Percentiles rank a stretch among this genome's conserved stretches.
Evolutionary conservation across 202 grass and related monocot genomes (phyloP).

Genomic region (Hordeum pubiflorum): DNA sequence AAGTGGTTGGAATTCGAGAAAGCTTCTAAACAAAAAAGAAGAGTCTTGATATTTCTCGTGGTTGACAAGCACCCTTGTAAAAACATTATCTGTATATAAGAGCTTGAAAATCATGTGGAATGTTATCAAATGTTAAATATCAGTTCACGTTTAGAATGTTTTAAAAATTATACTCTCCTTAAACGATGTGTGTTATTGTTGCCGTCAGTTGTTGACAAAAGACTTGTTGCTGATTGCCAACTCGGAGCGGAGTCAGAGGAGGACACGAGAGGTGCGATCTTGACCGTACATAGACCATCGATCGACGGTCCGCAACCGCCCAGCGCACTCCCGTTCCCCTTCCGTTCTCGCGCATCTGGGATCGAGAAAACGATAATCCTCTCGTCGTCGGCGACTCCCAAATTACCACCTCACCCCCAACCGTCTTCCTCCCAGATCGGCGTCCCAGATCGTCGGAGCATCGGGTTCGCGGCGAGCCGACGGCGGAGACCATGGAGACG

Average conservation of each 20-base stretch:
- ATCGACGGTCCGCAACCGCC: background rate
- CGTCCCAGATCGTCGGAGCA: background rate
- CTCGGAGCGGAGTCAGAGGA: background rate
- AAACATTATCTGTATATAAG: background rate
- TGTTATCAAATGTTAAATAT: background rate
- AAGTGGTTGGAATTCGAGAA: background rate
- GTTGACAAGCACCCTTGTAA: background rate
- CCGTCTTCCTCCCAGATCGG: slow-evolving; percentile 33
- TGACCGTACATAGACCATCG: background rate
- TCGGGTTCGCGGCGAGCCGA: background rate
- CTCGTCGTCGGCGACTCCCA: slow-evolving; percentile 5
- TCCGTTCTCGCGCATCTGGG: background rate
- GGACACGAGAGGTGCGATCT: background rate
- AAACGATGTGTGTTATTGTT: background rate
- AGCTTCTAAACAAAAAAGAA: background rate
- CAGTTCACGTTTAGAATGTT: background rate
- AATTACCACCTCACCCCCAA: background rate
- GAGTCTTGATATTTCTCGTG: background rate
- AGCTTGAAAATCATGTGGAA: background rate
- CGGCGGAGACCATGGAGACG: slow-evolving; percentile 30
- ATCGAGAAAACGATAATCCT: background rate
- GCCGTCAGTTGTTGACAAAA: background rate
- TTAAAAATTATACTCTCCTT: background rate
- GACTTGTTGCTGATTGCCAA: background rate
- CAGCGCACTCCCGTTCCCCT: background rate